Conservation (phyloP, 1,284 basidiomycete species). For the Polyporus tsugae region DNA sequence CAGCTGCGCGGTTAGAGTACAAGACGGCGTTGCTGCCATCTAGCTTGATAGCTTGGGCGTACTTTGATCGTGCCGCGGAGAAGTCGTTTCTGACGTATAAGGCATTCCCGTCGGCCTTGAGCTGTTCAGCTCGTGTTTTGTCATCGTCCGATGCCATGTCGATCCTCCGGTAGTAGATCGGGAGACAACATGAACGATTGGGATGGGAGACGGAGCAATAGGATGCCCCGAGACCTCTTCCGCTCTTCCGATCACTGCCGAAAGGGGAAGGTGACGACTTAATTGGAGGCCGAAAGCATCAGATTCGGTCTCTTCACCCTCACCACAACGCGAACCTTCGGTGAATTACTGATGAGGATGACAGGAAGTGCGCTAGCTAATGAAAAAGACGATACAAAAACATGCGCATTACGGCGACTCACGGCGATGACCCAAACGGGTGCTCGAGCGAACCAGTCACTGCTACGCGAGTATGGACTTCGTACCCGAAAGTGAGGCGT, state of each 20-base stretch:
- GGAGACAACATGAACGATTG: not conserved
- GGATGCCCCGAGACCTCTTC: not conserved
- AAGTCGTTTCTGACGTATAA: constrained; percentile 42
- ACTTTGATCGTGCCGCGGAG: constrained; percentile 42
- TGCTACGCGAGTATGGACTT: constrained; percentile 18
- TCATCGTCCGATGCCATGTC: constrained; percentile 28
- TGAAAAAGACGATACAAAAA: constrained; percentile 12
- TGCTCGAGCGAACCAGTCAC: constrained; percentile 17
- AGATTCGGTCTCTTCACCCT: not conserved
- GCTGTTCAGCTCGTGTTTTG: constrained; percentile 29
- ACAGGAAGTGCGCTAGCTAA: constrained; percentile 11
- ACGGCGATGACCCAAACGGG: constrained; percentile 16
- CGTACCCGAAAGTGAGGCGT: constrained; percentile 10
- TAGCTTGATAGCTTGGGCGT: constrained; percentile 42
- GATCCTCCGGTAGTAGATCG: not conserved
- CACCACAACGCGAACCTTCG: not conserved
- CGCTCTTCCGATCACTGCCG: constrained; percentile 9
- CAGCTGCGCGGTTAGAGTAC: constrained; percentile 44
- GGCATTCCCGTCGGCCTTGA: constrained; percentile 46
- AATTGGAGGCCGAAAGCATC: not conserved
- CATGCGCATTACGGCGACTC: constrained; percentile 18
- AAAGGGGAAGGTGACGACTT: constrained; percentile 13
- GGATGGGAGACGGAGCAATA: not conserved
- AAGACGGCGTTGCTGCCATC: constrained; percentile 42
- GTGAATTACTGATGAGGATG: constrained; percentile 7